phyloP scores from a whole-genome alignment of 2,329 filamentous ascomycete species.

The Colletotrichum sp. region DNA sequence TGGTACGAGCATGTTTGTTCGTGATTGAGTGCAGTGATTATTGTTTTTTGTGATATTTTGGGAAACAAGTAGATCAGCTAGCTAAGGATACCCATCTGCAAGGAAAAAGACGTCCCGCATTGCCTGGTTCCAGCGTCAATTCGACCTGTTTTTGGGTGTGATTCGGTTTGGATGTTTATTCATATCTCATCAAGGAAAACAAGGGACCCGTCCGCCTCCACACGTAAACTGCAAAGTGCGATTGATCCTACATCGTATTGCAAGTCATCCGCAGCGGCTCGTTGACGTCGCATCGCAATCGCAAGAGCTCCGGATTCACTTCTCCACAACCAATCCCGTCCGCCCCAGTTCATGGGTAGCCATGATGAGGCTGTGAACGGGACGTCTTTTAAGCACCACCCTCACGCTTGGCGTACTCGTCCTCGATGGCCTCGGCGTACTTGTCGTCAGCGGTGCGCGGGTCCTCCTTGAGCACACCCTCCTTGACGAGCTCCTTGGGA shows the following conservation, averaged over 20 bases:
- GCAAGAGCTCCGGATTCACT: not conserved
- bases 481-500: constrained; percentile 77
- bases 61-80: not conserved
- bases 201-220: not conserved
- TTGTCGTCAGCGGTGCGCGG: constrained; percentile 62
- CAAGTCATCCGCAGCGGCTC: not conserved
- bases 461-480: constrained; percentile 78
- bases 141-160: not conserved
- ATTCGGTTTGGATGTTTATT: not conserved
- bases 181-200: not conserved
- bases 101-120: not conserved
- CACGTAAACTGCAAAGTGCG: not conserved
- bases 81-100: not conserved
- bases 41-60: not conserved
- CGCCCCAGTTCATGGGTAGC: not conserved
- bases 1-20: not conserved
- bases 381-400: constrained; percentile 58
- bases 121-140: not conserved
- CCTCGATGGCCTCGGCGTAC: constrained; percentile 67
- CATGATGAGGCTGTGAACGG: not conserved
- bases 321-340: not conserved
- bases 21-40: not conserved
- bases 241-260: not conserved
- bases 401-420: constrained; percentile 68
- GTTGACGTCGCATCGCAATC: not conserved